Conservation (phyloP, 164 flowering plant genomes). For the Vitis amurensis region DNA sequence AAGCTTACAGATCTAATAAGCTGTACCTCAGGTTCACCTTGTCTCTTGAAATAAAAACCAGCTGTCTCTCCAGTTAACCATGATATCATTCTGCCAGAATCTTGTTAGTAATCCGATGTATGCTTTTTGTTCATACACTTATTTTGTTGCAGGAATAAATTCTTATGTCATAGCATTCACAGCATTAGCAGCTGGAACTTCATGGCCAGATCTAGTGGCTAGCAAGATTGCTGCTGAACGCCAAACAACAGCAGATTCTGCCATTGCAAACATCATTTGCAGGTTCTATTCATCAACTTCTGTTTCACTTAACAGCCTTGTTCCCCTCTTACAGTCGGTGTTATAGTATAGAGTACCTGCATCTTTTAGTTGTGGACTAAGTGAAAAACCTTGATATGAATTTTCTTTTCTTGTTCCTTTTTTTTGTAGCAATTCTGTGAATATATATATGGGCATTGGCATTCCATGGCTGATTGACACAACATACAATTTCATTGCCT, state of each 20-base stretch:
- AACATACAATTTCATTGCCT: conserved; percentile 69
- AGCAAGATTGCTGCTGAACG: conserved; percentile 98
- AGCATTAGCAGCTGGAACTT: conserved; percentile 86
- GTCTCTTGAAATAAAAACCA: not conserved
- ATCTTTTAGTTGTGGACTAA: no score
- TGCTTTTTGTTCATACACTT: not conserved
- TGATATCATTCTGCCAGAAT: not conserved
- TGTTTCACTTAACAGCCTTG: not conserved
- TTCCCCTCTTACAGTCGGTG: not conserved
- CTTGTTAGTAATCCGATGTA: not conserved
- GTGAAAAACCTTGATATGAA: no score
- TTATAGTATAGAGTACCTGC: no score
- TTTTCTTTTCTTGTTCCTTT: not conserved
- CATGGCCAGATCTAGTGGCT: conserved; percentile 99
- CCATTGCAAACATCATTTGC: conserved; percentile 97
- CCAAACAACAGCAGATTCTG: conserved; percentile 91
- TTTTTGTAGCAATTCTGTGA: conserved; percentile 82
- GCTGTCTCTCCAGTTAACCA: not conserved
- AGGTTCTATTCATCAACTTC: conserved; percentile 44
- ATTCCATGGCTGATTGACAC: conserved; percentile 92
- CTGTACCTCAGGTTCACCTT: conserved; percentile 78
- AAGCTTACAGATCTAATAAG: conserved; percentile 79
- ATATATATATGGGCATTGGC: conserved; percentile 89
- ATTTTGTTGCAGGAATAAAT: conserved; percentile 67
- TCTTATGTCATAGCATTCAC: conserved; percentile 90